Evolutionary conservation across 441 rosid species (phyloP).

Genomic region (Erysimum pusillum): DNA sequence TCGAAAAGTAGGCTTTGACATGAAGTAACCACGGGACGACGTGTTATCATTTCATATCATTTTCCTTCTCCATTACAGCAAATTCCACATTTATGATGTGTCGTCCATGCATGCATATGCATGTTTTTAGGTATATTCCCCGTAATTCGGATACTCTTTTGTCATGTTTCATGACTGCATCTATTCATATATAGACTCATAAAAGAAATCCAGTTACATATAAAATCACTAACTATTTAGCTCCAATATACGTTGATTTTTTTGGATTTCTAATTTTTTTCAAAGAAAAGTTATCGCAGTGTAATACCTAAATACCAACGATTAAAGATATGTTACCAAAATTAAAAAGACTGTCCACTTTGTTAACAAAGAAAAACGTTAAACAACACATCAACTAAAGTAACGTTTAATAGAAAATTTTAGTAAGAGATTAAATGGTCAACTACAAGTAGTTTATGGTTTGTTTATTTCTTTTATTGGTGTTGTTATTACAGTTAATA

Average conservation of each 20-base stretch:
- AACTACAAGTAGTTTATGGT: too few species aligned
- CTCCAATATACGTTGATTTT: neutral
- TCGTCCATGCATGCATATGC: neutral
- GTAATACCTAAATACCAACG: neutral
- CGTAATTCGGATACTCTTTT: constrained; percentile 22
- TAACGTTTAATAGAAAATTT: neutral
- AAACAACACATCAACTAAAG: neutral
- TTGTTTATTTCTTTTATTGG: too few species aligned
- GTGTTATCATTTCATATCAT: too few species aligned
- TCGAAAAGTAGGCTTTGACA: neutral
- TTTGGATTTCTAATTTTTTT: neutral
- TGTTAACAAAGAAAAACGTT: neutral
- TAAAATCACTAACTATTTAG: neutral
- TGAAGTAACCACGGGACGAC: too few species aligned
- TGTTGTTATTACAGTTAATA: too few species aligned
- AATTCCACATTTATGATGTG: too few species aligned
- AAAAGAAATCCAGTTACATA: neutral
- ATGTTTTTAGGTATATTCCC: constrained; percentile 30
- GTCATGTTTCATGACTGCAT: constrained; percentile 33
- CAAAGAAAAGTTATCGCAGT: too few species aligned
- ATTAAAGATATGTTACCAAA: neutral
- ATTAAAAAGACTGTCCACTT: neutral
- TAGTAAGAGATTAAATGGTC: too few species aligned
- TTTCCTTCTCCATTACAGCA: too few species aligned
- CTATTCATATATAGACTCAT: constrained; percentile 4